Percentiles rank a stretch among this genome's conserved stretches.
These are phyloP conservation scores for Cinchona pubescens DNA, from an alignment of 257 asterid species.

Conservation along the genomic window DNA sequence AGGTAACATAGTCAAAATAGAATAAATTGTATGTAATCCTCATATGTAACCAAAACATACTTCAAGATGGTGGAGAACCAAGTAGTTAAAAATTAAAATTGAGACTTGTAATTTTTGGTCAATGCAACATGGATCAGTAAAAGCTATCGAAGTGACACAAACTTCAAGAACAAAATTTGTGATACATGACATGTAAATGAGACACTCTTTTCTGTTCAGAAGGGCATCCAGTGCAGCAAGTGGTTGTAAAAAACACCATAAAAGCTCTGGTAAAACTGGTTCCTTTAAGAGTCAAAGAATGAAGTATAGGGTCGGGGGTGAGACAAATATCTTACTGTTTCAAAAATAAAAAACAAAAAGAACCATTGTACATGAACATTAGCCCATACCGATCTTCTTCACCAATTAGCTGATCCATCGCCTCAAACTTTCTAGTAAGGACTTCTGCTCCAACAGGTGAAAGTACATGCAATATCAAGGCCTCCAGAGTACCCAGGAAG, in stretches of 20 bases:
- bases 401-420: constrained; percentile 63
- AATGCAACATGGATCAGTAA: neutral
- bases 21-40: neutral
- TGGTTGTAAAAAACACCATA: constrained; percentile 70
- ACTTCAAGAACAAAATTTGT: neutral
- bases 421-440: constrained; percentile 84
- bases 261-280: constrained; percentile 62
- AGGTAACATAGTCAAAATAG: neutral
- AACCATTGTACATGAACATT: neutral
- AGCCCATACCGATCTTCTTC: constrained; percentile 46
- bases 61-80: constrained; percentile 2
- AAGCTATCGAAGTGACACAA: neutral
- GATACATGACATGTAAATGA: constrained; percentile 80
- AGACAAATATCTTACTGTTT: neutral
- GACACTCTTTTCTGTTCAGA: constrained; percentile 79
- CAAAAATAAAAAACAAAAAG: neutral
- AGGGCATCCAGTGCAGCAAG: constrained; percentile 69
- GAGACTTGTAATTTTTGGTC: neutral
- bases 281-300: constrained; percentile 38
- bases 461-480: constrained; percentile 71
- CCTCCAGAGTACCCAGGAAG: constrained; percentile 93
- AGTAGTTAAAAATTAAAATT: constrained; percentile 9
- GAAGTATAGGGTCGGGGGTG: neutral
- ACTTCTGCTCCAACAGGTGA: constrained; percentile 85
- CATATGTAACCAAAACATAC: neutral